Conservation (phyloP, 495 filamentous ascomycete genomes). For the Annulohypoxylon nitens region DNA sequence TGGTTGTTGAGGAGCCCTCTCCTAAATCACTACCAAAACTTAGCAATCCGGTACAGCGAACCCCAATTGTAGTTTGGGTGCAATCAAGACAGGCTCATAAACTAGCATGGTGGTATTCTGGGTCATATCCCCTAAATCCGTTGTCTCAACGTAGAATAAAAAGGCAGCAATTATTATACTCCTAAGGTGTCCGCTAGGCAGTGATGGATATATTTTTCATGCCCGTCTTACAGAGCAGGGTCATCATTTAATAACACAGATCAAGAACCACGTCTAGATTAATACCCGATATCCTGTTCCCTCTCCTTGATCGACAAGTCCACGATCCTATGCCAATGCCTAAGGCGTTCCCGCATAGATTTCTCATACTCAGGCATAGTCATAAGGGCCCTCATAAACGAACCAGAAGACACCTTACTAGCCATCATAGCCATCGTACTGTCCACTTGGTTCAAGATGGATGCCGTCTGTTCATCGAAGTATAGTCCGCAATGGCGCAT, state of each 20-base stretch:
- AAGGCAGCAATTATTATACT: background rate
- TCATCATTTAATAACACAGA: background rate
- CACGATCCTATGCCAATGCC: constrained; percentile 40
- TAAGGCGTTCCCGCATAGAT: constrained; percentile 38
- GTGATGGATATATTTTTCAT: background rate
- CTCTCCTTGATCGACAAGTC: constrained; percentile 38
- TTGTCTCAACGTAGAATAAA: background rate
- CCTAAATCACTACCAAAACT: too few species aligned
- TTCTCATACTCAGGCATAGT: constrained; percentile 56
- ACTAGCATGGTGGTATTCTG: too few species aligned
- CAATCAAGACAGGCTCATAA: too few species aligned
- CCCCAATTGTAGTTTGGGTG: too few species aligned
- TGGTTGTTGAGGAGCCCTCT: too few species aligned
- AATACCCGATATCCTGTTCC: constrained; percentile 27
- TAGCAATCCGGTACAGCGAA: too few species aligned
- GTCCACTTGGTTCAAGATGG: constrained; percentile 59
- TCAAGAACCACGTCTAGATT: background rate
- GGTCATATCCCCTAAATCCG: too few species aligned
- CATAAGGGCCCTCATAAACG: constrained; percentile 54
- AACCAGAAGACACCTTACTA: constrained; percentile 34
- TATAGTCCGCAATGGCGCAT: constrained; percentile 81
- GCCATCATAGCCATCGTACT: constrained; percentile 16
- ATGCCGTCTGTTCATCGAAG: constrained; percentile 68
- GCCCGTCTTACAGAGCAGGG: background rate
- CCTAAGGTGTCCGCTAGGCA: background rate